Base-by-base conservation (phyloP, 2,329 filamentous ascomycete genomes). In the Endoconidiophora polonica region DNA sequence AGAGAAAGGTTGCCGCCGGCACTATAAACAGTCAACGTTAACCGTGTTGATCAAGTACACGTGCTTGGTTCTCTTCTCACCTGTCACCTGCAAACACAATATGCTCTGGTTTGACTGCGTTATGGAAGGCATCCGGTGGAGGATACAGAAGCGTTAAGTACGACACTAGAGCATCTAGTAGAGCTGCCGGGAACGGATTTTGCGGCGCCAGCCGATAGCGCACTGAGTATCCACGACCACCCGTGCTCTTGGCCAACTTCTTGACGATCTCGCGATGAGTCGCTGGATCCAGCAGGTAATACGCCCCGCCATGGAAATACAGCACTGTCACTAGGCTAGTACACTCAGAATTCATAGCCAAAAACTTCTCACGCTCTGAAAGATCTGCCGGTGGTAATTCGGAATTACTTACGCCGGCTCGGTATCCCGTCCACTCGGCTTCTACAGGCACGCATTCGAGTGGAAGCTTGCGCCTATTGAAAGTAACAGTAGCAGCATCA, bases 231-330 rank as follows among this genome's bases (percentile, higher is more conserved):
- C 78, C 77, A 5, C 81, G 71, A 2, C 83, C 83, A 22, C 74
- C 73, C 0, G 76, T 81, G 51, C 79, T 61, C 59, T 79, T 77
- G 20, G 83, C 81, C 12, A 90, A 65, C 47, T 71, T 74, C 52
- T 73, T 74, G 16, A 70, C 71, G 0, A 72, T 63, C 0, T 67
- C 61, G 2, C 85, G 74, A 58, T 86, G 79, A 0, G 77, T 79
- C 1, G 71, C 63, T 14, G 84, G 83, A 57, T 88, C 84, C 58
- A 81, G 71, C 24, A 86, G 70, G 56, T 71, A 86, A 64, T 82
- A 83, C 3, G 79, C 83, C 48, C 84, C 85, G 54, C 83, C 83
- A 61, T 88, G 83, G 57, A 88, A 74, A 62, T 85, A 87, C 18
- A 88, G 66, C 0, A 86, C 62, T 0, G 81, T 86, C 1, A 73